Conservation (phyloP, 1,284 basidiomycete species). For the Ganoderma sp. region DNA sequence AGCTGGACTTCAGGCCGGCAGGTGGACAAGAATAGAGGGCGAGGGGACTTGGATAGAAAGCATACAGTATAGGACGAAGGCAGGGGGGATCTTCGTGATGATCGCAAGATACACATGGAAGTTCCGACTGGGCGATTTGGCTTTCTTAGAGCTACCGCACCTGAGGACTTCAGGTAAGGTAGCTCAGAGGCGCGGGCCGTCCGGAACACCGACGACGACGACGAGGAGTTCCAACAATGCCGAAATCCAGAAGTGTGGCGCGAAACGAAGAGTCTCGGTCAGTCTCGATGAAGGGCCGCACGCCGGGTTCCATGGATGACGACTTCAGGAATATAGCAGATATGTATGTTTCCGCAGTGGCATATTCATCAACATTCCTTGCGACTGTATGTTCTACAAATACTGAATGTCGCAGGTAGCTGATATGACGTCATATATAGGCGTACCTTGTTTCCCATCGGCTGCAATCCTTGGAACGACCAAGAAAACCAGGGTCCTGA, state of each 20-base stretch:
- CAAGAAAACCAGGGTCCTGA: neutral
- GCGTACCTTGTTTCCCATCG: neutral
- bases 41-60: neutral
- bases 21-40: neutral
- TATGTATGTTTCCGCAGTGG: no score
- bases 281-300: neutral
- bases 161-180: neutral
- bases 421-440: neutral
- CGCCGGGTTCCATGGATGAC: neutral
- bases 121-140: neutral
- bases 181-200: neutral
- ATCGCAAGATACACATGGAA: neutral
- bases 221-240: no score
- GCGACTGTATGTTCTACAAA: no score
- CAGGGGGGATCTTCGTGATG: neutral
- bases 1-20: neutral
- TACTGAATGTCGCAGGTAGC: no score
- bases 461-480: neutral
- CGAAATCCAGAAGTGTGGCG: neutral
- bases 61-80: neutral
- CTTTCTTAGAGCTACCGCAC: neutral
- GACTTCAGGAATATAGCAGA: neutral
- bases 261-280: neutral
- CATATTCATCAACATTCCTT: no score
- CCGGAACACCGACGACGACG: neutral